Evolutionary conservation across 2,329 filamentous ascomycete genomes (phyloP), one percentile per base, ranked within the genome.

Genomic region (Fusarium pseudograminearum): DNA sequence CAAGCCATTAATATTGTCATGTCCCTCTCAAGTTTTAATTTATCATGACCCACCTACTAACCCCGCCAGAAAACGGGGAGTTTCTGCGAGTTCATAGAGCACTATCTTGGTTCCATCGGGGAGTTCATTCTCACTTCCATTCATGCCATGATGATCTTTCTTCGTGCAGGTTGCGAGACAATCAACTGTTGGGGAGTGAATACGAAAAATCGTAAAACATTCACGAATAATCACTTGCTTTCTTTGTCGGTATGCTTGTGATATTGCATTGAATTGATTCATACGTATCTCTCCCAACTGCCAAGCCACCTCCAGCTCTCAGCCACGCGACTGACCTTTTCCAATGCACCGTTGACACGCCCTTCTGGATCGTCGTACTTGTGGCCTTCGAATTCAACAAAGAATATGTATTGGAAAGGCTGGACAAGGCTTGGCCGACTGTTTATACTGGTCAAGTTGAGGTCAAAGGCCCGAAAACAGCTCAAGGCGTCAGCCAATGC

Each of bases 321-420:
- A n/a, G 89, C 88, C 67, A 89, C 86, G 31, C 77, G 77, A 2
- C 80, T 81, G 69, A 94, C 82, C 68, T 86, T 86, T 52, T 81
- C 81, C 76, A 94, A 78, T 28, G 89, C 91, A 24, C 80, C 80
- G 61, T 87, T 84, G 18, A 94, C 90, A 65, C 84, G 83, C 5
- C 84, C 86, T 54, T 85, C 83, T 4, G 83, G 83, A 72, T 88
- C 88, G 22, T 78, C 73, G 55, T 77, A 66, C 62, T 71, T 79
- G 77, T 88, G 85, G 2, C 91, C 91, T 77, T 91, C 87, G 74
- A 97, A 94, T 83, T 98, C 95, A 31, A 98, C 90, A 77, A 98
- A 94, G 82, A 98, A 98, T 38, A 98, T 87, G 81, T 98, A 98
- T 78, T 97, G 90, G 88, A 97, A 98, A 22, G 91, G 89, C 71